Evolutionary conservation across 441 rosid genomes (phyloP).

Genomic region (Francoa sonchifolia): DNA sequence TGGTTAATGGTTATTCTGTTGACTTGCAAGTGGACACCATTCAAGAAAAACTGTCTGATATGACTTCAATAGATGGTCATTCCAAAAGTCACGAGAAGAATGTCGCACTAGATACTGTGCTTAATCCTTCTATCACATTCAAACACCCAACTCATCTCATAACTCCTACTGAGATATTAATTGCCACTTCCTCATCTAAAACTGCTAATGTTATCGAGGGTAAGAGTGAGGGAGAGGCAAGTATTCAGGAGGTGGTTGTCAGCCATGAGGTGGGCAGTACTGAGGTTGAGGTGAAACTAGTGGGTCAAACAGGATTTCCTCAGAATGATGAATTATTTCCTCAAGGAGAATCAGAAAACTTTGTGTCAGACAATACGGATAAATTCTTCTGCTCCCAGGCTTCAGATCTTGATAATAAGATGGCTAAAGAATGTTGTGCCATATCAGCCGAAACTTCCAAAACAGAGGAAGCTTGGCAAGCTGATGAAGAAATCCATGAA

Average conservation of each 20-base stretch:
- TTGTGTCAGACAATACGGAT: conserved; percentile 35
- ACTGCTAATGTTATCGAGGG: conserved; percentile 26
- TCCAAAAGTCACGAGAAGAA: conserved; percentile 35
- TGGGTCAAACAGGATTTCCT: conserved; percentile 32
- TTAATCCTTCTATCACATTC: conserved; percentile 35
- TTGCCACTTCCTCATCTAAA: conserved; percentile 51
- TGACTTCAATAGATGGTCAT: conserved; percentile 28
- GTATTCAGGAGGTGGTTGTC: conserved; percentile 35
- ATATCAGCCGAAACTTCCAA: conserved; percentile 27
- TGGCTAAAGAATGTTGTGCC: conserved; percentile 42
- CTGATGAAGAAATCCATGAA: conserved; percentile 28
- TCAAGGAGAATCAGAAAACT: conserved; percentile 24
- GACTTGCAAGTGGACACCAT: conserved; percentile 36
- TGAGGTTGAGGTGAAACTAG: conserved; percentile 54
- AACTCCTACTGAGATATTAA: conserved; percentile 71
- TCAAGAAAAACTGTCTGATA: conserved; percentile 25
- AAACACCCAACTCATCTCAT: conserved; percentile 80
- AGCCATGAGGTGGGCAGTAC: conserved; percentile 29
- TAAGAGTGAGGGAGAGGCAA: conserved; percentile 31
- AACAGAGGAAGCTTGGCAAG: conserved; percentile 25
- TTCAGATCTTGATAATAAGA: conserved; percentile 49
- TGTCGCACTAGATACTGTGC: conserved; percentile 26
- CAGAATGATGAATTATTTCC: conserved; percentile 35
- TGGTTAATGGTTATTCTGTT: conserved; percentile 32
- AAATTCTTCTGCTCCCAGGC: conserved; percentile 58